Evolutionary conservation across 208 protist genomes (phyloP), one percentile per base, ranked within the genome.

Genomic region (Wallacemonas rigidus): DNA sequence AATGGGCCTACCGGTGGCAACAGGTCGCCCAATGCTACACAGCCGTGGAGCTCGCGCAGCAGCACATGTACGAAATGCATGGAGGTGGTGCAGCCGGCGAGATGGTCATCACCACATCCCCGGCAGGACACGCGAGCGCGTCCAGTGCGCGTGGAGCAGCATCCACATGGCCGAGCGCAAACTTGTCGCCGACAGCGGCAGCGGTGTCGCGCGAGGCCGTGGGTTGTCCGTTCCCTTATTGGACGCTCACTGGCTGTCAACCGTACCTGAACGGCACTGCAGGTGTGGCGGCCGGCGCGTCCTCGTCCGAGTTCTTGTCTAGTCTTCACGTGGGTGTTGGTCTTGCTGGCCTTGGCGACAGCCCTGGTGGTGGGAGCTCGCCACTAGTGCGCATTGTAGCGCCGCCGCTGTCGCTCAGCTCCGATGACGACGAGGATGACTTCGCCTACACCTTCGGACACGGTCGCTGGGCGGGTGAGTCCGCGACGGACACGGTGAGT

Each of bases 1-100:
- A 95, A 60, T 95, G 91, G 91, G 87, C 83, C 2, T 88, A 89
- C 74, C 83, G 87, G 50, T 96, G 91, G 91, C 60, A 69, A 38
- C 56, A 55, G 9, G 50, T 95, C 15, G 8, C 71, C 72, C 70
- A 51, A 64, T 26, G 38, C 74, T 62, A 40, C 26, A 48, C 53
- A 14, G 15, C 40, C n/a, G 36, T 77, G 3, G 67, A 71, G 47
- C 72, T 54, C 40, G 43, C 54, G 56, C 62, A 77, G 65, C 63
- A 45, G 47, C 64, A 38, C 26, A 5, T 17, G 15, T 54, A 58
- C 51, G 40, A 45, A 6, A 57, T 47, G 50, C 64, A 58, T 3
- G 50, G 51, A 12, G 64, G 64, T 15, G 64, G 64, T 36, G 39
- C 57, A 6, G 51, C 70, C n/a, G 60, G 53, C 4, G 60, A 57